Evolutionary conservation across 495 filamentous ascomycete species (phyloP).

Genomic region (Penicillium mononematosum): DNA sequence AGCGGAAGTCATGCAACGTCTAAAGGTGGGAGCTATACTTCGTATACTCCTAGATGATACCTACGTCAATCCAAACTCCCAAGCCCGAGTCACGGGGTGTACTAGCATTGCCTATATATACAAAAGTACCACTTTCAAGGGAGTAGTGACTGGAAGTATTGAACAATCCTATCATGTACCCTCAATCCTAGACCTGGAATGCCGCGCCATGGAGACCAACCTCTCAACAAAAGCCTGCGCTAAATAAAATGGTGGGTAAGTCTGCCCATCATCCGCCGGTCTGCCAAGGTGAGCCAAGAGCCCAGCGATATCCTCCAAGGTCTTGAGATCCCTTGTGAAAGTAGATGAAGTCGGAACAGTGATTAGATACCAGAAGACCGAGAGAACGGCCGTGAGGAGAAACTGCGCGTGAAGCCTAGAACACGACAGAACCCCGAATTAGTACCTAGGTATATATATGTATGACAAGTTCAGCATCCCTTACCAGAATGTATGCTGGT

Average conservation of each 20-base stretch:
- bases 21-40: too few species aligned
- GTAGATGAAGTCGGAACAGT: conserved; percentile 13
- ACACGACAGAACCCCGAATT: background rate
- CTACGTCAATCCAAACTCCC: background rate
- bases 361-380: conserved; percentile 26
- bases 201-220: conserved; percentile 15
- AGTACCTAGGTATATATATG: background rate
- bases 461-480: background rate
- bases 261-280: conserved; percentile 5
- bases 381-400: conserved; percentile 22
- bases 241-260: conserved; percentile 25
- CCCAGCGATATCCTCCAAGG: conserved; percentile 15
- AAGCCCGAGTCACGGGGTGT: background rate
- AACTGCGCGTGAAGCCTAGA: conserved; percentile 32
- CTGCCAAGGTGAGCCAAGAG: conserved; percentile 12
- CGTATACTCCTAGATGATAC: background rate
- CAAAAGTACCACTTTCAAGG: background rate
- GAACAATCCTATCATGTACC: background rate
- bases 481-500: conserved; percentile 29
- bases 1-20: background rate
- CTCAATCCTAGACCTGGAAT: conserved; percentile 1
- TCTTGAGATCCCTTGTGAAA: conserved; percentile 20
- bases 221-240: conserved; percentile 20
- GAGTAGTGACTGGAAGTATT: background rate
- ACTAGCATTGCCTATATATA: background rate